These are phyloP conservation scores for Carex cristatella DNA, from an alignment of 176 grass and related monocot genomes.

Conservation along the genomic window DNA sequence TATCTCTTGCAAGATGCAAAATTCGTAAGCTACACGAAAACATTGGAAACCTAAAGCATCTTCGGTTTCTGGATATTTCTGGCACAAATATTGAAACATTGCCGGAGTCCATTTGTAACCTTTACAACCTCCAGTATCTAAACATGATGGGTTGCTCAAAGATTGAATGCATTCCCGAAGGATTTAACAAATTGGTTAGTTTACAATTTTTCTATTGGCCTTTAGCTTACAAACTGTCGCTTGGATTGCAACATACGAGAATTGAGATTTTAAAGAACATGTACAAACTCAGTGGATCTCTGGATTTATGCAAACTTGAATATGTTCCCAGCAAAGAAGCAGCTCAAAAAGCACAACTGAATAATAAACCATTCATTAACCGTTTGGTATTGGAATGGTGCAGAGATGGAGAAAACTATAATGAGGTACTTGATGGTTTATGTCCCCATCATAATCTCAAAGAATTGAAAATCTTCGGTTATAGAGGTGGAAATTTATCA, in stretches of 20 bases:
- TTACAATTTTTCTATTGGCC: no score
- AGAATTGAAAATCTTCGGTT: not conserved
- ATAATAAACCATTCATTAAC: not conserved
- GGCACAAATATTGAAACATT: no score
- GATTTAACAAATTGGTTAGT: no score
- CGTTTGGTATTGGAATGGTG: not conserved
- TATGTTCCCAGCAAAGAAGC: not conserved
- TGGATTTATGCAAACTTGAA: not conserved
- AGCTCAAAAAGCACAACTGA: constrained; percentile 6
- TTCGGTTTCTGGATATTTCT: no score
- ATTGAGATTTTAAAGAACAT: constrained; percentile 8
- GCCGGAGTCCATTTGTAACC: no score
- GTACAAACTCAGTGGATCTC: not conserved
- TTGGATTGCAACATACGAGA: not conserved
- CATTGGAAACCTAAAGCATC: no score
- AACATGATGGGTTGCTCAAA: no score
- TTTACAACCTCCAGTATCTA: no score
- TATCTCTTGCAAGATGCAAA: no score
- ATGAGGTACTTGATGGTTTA: constrained; percentile 16
- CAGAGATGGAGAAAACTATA: not conserved
- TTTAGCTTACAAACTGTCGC: not conserved
- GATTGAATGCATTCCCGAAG: no score
- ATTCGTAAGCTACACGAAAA: no score
- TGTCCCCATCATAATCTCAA: constrained; percentile 15
- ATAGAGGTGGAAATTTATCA: not conserved